These are phyloP conservation scores for Hanseniaspora guilliermondii DNA, from an alignment of 805 yeast genomes.

Conservation along the genomic window DNA sequence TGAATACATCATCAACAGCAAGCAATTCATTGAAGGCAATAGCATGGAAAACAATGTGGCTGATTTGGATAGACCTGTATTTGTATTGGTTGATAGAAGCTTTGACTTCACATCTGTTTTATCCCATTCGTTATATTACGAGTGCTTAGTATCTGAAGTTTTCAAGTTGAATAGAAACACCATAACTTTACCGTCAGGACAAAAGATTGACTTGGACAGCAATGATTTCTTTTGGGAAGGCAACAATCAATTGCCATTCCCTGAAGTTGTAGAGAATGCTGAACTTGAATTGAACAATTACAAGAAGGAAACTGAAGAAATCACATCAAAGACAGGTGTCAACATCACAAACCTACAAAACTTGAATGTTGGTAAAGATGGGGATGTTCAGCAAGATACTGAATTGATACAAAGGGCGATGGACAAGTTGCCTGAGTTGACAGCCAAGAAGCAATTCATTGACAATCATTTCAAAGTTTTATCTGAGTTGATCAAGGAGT, in stretches of 20 bases:
- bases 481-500: constrained; percentile 65
- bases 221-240: constrained; percentile 83
- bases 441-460: constrained; percentile 72
- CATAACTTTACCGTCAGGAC: constrained; percentile 41
- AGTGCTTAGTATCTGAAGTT: constrained; percentile 89
- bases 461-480: constrained; percentile 96
- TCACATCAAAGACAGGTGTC: constrained; percentile 62
- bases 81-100: constrained; percentile 75
- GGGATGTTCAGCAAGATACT: constrained; percentile 35
- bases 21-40: constrained; percentile 20
- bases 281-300: constrained; percentile 70
- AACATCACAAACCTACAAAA: constrained; percentile 66
- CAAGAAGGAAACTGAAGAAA: constrained; percentile 75
- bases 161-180: constrained; percentile 74
- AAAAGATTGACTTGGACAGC: constrained; percentile 79
- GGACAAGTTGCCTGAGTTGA: constrained; percentile 81
- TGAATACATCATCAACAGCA: constrained; percentile 66
- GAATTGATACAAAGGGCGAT: constrained; percentile 72
- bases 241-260: constrained; percentile 82
- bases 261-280: constrained; percentile 96
- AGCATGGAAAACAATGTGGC: constrained; percentile 15
- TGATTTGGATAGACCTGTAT: constrained; percentile 51
- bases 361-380: constrained; percentile 21
- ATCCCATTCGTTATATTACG: constrained; percentile 95
- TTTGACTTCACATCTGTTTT: constrained; percentile 88